A percentile compares a stretch with the other conserved stretches of the same genome.
phyloP scores from a whole-genome alignment of 345 rosid genomes.

The Nasturtium officinale region DNA sequence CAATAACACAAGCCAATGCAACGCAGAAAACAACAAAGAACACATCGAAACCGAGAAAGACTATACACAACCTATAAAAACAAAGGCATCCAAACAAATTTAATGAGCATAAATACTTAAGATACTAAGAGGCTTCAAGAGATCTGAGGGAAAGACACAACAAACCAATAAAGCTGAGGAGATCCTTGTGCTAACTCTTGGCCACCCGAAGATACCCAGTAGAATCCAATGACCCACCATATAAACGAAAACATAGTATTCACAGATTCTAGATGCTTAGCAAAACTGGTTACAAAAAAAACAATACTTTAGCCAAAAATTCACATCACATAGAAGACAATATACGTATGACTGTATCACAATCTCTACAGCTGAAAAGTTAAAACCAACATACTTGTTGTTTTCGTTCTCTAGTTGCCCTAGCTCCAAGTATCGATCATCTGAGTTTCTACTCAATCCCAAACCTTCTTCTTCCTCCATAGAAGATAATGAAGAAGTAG shows the following conservation, averaged over 20 bases:
- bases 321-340: background rate
- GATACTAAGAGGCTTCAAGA: background rate
- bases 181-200: conserved; percentile 69
- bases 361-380: conserved; percentile 1
- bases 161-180: conserved; percentile 86
- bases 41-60: conserved; percentile 92
- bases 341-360: background rate
- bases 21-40: conserved; percentile 95
- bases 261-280: conserved; percentile 93
- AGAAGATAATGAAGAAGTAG: conserved; percentile 36
- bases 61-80: conserved; percentile 77
- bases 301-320: conserved; percentile 25
- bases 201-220: conserved; percentile 94
- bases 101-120: background rate
- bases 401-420: conserved; percentile 58
- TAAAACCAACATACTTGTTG: conserved; percentile 51
- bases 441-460: conserved; percentile 49
- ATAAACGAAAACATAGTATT: conserved; percentile 92
- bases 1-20: conserved; percentile 92
- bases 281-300: conserved; percentile 42
- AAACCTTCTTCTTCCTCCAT: conserved; percentile 49
- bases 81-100: background rate
- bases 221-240: conserved; percentile 99
- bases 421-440: conserved; percentile 55
- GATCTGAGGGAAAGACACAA: background rate